phyloP scores from a whole-genome alignment of 192 early-diverging fungal species.

The Endogone sp. region DNA sequence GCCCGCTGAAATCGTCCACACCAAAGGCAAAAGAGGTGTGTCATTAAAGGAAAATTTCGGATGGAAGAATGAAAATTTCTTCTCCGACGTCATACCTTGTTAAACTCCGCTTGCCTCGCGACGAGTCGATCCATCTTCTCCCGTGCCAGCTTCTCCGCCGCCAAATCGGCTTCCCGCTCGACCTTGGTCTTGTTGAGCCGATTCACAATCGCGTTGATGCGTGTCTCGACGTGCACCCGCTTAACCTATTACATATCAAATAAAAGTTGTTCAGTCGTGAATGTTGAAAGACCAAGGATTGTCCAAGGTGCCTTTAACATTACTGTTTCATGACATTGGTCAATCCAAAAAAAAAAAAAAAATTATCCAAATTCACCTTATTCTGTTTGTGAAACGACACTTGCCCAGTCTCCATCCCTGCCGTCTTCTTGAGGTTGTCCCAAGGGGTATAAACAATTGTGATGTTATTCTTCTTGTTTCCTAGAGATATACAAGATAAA shows the following conservation, averaged over 20 bases:
- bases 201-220: conserved; percentile 85
- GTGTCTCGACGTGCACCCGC: conserved; percentile 69
- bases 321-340: not conserved
- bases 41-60: not conserved
- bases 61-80: not conserved
- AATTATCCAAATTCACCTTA: conserved; percentile 5
- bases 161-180: conserved; percentile 74
- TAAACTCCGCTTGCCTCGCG: conserved; percentile 20
- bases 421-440: conserved; percentile 87
- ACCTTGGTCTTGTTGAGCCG: conserved; percentile 90
- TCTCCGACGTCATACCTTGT: conserved; percentile 22
- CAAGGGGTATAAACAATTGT: conserved; percentile 92
- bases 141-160: conserved; percentile 61
- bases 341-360: not conserved
- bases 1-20: conserved; percentile 12
- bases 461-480: conserved; percentile 91
- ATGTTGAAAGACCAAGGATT: conserved; percentile 2
- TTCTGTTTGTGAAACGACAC: conserved; percentile 84
- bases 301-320: no score
- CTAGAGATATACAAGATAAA: conserved; percentile 25
- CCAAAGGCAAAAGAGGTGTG: not conserved
- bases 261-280: not conserved
- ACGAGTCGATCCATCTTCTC: conserved; percentile 40
- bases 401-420: conserved; percentile 94
- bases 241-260: conserved; percentile 65